Conservation (phyloP, 2,329 filamentous ascomycete species). For the Amylocarpus encephaloides region DNA sequence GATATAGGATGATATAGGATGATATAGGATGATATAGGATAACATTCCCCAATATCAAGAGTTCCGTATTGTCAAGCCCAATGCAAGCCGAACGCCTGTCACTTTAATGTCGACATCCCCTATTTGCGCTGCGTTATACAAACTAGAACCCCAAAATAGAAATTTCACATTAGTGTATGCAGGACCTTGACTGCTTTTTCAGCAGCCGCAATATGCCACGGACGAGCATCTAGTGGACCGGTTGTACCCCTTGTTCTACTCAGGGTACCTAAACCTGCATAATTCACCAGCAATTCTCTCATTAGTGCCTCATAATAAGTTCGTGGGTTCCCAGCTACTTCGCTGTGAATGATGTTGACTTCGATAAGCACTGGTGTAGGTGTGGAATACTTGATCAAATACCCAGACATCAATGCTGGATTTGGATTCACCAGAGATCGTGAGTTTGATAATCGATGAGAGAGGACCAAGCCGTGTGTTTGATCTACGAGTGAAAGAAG, state of each 20-base stretch:
- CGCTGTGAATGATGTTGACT: conserved; percentile 54
- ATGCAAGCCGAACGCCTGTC: not conserved
- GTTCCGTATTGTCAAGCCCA: not conserved
- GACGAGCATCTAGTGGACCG: conserved; percentile 55
- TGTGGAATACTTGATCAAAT: conserved; percentile 55
- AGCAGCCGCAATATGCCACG: conserved; percentile 71
- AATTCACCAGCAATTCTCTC: conserved; percentile 64
- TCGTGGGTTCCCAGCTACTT: conserved; percentile 33
- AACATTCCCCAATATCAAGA: too few species aligned
- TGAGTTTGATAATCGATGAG: conserved; percentile 58
- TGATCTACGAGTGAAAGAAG: conserved; percentile 69
- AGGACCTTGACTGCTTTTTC: conserved; percentile 62
- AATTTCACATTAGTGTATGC: conserved; percentile 51
- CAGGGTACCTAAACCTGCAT: conserved; percentile 61
- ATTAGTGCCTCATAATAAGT: conserved; percentile 54
- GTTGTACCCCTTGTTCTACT: conserved; percentile 60
- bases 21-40: too few species aligned
- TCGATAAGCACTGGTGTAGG: conserved; percentile 57
- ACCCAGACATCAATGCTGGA: conserved; percentile 56
- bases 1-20: too few species aligned
- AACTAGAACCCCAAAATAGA: not conserved
- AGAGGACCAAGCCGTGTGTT: conserved; percentile 66
- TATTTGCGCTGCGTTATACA: too few species aligned
- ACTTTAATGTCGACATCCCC: too few species aligned
- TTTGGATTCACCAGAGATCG: conserved; percentile 47